Base-by-base conservation (phyloP, 2,329 filamentous ascomycete genomes). In the Botryotinia calthae region DNA sequence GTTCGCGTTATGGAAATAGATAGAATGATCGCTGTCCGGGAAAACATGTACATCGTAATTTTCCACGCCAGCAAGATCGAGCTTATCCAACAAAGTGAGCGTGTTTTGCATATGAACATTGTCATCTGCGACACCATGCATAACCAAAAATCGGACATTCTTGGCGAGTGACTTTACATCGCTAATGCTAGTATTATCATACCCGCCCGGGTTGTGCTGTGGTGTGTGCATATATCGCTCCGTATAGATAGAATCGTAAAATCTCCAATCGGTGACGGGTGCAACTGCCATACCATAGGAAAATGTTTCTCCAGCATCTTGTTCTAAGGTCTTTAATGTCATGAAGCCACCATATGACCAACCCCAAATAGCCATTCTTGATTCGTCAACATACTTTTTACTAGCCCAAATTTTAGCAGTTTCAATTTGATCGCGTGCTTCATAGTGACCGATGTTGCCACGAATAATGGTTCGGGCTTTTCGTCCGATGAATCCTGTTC, bases 21-120 rank as follows among this genome's bases (percentile, higher is more conserved):
- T 99, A 74, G 92, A 89, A 82, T 99, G 96, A 83, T 99, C 94
- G 71, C 93, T 97, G 81, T 99, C 96, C 0, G 96, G 96, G 83
- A 97, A 99, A 72, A 98, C 90, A 81, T 98, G 95, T 20, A 99
- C 90, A 80, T 99, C 96, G 79, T 98, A 99, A 80, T 99, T 99
- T 82, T 95, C 90, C 5, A 98, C 88, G 20, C 89, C 88, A 0
- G 86, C 90, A 70, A 97, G 79, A 83, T 99, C 93, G 62, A 99
- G 86, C 78, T 91, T 91, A 81, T 99, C 97, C 64, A 99, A 85
- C 75, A 99, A 83, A 1, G 90, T 93, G 73, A 98, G 87, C 0
- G 95, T 94, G 82, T 97, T 98, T 82, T 99, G 97, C 82, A 97
- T 90, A 82, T 99, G 97, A 20, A 99, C 96, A 79, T 99, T 99